Evolutionary conservation across 2,329 filamentous ascomycete species (phyloP), one percentile per base, ranked within the genome.

Genomic region (Penicillium vulpinum): DNA sequence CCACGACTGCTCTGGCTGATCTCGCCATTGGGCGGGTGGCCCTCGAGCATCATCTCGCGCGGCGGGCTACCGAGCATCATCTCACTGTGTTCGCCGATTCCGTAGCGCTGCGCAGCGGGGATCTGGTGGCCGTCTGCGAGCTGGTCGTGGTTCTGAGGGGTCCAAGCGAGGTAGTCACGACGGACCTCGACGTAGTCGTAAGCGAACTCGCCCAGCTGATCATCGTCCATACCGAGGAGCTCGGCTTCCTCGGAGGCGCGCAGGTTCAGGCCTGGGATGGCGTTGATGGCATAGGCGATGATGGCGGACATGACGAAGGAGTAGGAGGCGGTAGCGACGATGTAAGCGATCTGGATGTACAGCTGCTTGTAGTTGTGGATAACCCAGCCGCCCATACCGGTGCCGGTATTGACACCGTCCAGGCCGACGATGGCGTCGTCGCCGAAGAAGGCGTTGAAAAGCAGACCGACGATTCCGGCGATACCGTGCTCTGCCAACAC

Each of bases 401-500:
- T 68, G 18, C 76, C 74, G 1, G 75, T 78, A 66, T 80, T 80
- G 70, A 82, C 81, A 57, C 89, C 89, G 70, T 92, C 89, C 35
- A 93, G 86, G 52, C 82, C 81, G 51, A 90, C 86, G 63, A 92
- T 89, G 75, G 89, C 87, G 69, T 88, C 83, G 62, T 88, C 86
- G 65, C 85, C 89, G 70, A 93, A 91, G 61, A 93, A 77, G 62
- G 87, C 90, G 55, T 91, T 93, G 75, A 90, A 81, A 58, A 92
- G 75, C 67, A 95, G 89, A 49, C 91, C 91, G 56, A 88, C 82
- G 63, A 94, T 90, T 63, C 91, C 91, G 47, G 91, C 91, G 62
- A 95, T 79, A 69, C 85, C 91, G 83, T 96, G 91, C 76, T 94
- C 90, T 64, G 91, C 91, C 76, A 96, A 94, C 68, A 96, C 87